Evolutionary conservation across 768 basidiomycete genomes (phyloP).

Genomic region (Lyophyllum decastes): DNA sequence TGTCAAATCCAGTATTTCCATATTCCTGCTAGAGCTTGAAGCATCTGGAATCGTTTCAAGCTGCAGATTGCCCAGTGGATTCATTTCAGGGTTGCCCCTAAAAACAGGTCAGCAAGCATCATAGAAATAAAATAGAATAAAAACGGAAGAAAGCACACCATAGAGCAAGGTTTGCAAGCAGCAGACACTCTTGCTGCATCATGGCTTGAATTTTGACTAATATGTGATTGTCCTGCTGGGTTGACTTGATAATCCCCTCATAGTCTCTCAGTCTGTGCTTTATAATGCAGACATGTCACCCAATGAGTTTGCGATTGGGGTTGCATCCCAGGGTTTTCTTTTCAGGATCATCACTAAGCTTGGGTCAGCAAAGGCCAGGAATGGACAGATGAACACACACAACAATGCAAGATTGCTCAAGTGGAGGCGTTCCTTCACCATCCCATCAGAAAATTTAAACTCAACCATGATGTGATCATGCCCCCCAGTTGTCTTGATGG

Average conservation of each 20-base stretch:
- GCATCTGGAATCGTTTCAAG: too few relatives aligned
- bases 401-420: too few relatives aligned
- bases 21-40: neutral
- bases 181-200: neutral
- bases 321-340: neutral
- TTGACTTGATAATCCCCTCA: conserved; percentile 1
- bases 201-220: conserved; percentile 7
- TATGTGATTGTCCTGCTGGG: neutral
- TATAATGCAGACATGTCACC: neutral
- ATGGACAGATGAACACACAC: too few relatives aligned
- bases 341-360: neutral
- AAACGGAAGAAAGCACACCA: too few relatives aligned
- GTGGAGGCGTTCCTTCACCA: too few relatives aligned
- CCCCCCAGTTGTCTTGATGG: too few relatives aligned
- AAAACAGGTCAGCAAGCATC: neutral
- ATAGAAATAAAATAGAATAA: neutral
- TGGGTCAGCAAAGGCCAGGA: too few relatives aligned
- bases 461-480: neutral
- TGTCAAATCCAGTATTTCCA: neutral
- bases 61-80: neutral
- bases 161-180: neutral
- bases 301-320: neutral
- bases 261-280: neutral
- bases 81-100: neutral
- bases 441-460: neutral